Evolutionary conservation across 2,329 filamentous ascomycete genomes (phyloP).

Genomic region (Beauveria caledonica): DNA sequence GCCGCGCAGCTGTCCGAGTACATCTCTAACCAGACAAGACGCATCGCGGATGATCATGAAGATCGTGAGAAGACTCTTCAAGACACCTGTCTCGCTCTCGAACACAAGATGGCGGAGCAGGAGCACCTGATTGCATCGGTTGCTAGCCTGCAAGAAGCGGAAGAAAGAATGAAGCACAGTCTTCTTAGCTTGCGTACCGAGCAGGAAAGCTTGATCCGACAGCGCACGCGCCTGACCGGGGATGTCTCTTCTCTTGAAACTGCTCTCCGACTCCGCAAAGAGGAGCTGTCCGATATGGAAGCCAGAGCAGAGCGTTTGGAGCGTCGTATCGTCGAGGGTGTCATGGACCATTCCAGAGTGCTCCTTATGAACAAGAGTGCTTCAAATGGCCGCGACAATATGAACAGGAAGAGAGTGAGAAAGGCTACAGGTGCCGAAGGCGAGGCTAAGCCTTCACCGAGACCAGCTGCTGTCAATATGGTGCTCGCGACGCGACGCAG

Average conservation of each 20-base stretch:
- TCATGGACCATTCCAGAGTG: constrained; percentile 91
- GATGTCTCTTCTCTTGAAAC: constrained; percentile 90
- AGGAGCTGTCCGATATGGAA: constrained; percentile 90
- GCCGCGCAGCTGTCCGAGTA: constrained; percentile 80
- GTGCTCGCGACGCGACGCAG: constrained; percentile 46
- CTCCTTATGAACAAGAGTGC: constrained; percentile 67
- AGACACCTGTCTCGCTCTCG: constrained; percentile 71
- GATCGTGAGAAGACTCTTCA: constrained; percentile 71
- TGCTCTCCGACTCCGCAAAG: constrained; percentile 76
- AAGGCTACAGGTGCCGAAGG: constrained; percentile 26
- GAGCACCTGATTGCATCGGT: constrained; percentile 53
- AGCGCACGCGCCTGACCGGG: constrained; percentile 72
- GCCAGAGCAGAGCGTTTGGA: constrained; percentile 80
- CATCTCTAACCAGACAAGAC: constrained; percentile 65
- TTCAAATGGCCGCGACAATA: constrained; percentile 42
- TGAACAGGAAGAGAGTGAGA: constrained; percentile 50
- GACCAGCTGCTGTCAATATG: constrained; percentile 38
- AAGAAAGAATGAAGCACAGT: constrained; percentile 43
- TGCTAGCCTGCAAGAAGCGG: constrained; percentile 40
- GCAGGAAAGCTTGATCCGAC: constrained; percentile 65
- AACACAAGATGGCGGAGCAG: constrained; percentile 61
- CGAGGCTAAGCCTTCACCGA: constrained; percentile 18
- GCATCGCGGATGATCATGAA: constrained; percentile 69
- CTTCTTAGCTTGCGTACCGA: constrained; percentile 55
- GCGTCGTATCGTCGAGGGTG: constrained; percentile 84